A percentile compares a stretch with the other conserved stretches of the same genome.
phyloP scores from a whole-genome alignment of 176 grass and related monocot genomes.

The Bolboschoenus planiculmis region DNA sequence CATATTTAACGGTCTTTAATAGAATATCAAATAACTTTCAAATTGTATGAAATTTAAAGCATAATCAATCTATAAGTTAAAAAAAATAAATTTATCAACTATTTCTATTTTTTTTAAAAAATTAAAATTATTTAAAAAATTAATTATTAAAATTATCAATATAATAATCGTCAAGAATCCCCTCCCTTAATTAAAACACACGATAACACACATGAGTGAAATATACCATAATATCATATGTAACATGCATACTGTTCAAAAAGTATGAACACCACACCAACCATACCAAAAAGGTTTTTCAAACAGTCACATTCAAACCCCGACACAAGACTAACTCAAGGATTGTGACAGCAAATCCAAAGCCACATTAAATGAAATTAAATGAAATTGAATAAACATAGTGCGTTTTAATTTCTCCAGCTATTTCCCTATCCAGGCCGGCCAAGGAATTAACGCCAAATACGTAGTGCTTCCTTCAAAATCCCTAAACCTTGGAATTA shows the following conservation, averaged over 20 bases:
- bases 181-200: no score
- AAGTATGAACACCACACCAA: neutral
- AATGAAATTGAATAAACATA: no score
- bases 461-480: constrained; percentile 4
- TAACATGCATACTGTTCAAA: neutral
- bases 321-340: neutral
- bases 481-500: constrained; percentile 15
- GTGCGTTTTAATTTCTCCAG: constrained; percentile 17
- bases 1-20: no score
- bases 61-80: no score
- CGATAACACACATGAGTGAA: no score
- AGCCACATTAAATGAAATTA: neutral
- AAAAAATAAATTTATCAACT: no score
- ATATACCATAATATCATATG: neutral
- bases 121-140: no score
- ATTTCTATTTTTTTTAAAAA: no score
- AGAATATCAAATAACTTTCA: no score
- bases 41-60: no score
- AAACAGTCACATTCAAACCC: neutral
- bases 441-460: neutral
- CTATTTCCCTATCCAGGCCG: constrained; percentile 14
- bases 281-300: neutral
- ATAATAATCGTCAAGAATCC: no score
- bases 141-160: no score
- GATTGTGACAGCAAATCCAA: neutral